Evolutionary conservation across 83 land plant genomes (phyloP), one percentile per base, ranked within the genome.

Genomic region (Diphasiastrum complanatum): DNA sequence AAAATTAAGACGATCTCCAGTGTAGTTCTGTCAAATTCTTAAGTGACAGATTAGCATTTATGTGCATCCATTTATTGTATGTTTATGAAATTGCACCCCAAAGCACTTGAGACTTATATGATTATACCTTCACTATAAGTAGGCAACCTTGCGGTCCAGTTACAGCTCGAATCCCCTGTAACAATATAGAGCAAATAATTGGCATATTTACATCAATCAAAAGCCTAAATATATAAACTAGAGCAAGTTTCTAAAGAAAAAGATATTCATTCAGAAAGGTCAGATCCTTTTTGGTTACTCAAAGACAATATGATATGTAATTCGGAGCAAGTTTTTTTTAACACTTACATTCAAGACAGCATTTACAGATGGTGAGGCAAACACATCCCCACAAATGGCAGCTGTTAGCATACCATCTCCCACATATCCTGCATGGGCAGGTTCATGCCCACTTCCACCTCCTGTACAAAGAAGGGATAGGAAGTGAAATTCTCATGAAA

Each of bases 361-460:
- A 72, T 83, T 78, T 43, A 89, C 96, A 24, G 88, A 81, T 31
- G 99, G 99, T 40, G 96, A 81, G 33, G 92, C 60, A 71, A 93
- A 93, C 66, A 93, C 75, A 89, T 93, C 96, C 35, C 99, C 96
- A 78, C 87, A 89, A 24, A 93, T 66, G 16, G 99, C 99, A 47
- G 96, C 91, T 64, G 99, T 89, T 20, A 93, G 78, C 96, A 93
- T 93, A 59, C 99, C 99, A 54, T 69, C 80, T 26, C 99, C 99
- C 28, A 93, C 99, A 76, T 65, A 93, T 61, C 99, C 99, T 57
- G 99, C 86, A 76, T 93, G 99, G 56, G 99, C 91, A 57, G 99
- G 99, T 65, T 93, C 99, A 78, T 93, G 99, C 2, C 99, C 99
- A 77, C 96, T 85, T 47, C 99, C 99, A 60, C 99, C 99, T 20